A percentile compares a stretch with the other conserved stretches of the same genome.
phyloP scores from a whole-genome alignment of 768 basidiomycete genomes.

The Epithele typhae region DNA sequence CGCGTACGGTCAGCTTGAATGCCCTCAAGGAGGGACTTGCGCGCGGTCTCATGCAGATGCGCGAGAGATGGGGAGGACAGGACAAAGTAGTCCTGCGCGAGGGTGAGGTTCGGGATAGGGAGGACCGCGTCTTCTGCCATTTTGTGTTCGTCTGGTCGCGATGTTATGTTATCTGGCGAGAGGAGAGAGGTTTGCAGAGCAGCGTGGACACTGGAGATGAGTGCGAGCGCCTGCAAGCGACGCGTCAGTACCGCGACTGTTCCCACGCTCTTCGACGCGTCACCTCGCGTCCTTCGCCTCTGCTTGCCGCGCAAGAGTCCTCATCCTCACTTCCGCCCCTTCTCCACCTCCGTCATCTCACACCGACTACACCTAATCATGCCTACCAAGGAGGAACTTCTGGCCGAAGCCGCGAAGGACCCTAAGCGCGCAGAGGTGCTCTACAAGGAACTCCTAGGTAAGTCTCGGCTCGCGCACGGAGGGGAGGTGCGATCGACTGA shows the following conservation, averaged over 20 bases:
- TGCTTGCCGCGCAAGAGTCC: conserved; percentile 5
- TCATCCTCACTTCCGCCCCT: not conserved
- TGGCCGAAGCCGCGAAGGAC: conserved; percentile 51
- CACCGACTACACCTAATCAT: conserved; percentile 5
- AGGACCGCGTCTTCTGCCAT: conserved; percentile 86
- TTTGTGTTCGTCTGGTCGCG: not conserved
- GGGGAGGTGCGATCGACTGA: not conserved
- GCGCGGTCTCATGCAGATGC: conserved; percentile 64
- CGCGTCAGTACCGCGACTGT: conserved; percentile 30
- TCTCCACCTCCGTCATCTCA: not conserved
- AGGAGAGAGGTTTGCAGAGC: not conserved
- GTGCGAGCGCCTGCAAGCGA: conserved; percentile 18
- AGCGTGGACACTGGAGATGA: not conserved
- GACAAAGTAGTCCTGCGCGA: conserved; percentile 77
- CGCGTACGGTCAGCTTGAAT: conserved; percentile 76
- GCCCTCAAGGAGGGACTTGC: conserved; percentile 59
- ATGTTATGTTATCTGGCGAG: not conserved
- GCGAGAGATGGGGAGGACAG: conserved; percentile 58
- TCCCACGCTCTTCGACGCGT: conserved; percentile 31
- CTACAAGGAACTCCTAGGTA: conserved; percentile 67
- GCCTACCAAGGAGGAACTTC: conserved; percentile 37
- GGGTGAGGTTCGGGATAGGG: conserved; percentile 80
- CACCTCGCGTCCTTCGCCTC: conserved; percentile 21
- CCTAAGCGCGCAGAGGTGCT: conserved; percentile 64
- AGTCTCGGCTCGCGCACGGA: conserved; percentile 18